Conservation (phyloP, 257 asterid species). For the Scutellaria galericulata region DNA sequence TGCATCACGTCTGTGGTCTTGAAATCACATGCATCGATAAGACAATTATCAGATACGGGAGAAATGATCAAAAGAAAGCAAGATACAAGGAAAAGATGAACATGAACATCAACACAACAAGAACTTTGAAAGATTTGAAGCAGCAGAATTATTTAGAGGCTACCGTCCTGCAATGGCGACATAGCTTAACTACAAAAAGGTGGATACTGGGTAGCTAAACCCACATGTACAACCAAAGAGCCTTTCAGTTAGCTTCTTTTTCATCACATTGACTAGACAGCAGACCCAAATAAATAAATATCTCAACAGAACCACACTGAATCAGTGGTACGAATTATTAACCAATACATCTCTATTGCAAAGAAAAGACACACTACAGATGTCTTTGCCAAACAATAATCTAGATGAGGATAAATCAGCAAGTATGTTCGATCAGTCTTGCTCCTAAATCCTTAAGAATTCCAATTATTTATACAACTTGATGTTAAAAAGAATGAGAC, state of each 20-base stretch:
- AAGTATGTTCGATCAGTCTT: neutral
- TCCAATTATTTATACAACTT: neutral
- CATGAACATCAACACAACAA: constrained; percentile 20
- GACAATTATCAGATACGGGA: constrained; percentile 23
- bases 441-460: neutral
- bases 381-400: neutral
- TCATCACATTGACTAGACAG: neutral
- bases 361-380: neutral
- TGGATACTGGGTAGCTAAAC: too few relatives aligned
- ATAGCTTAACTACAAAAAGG: constrained; percentile 8
- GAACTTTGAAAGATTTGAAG: neutral
- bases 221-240: neutral
- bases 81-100: constrained; percentile 1
- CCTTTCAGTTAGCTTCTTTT: constrained; percentile 1
- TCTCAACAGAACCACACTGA: neutral
- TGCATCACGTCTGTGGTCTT: constrained; percentile 94
- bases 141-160: neutral
- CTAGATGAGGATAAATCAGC: neutral
- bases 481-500: neutral
- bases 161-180: neutral
- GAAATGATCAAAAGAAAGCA: constrained; percentile 11
- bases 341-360: neutral
- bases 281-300: neutral
- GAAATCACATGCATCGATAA: constrained; percentile 41
- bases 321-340: neutral